phyloP scores from a whole-genome alignment of 2,329 filamentous ascomycete species.

The Nothomitra cinnamomea region DNA sequence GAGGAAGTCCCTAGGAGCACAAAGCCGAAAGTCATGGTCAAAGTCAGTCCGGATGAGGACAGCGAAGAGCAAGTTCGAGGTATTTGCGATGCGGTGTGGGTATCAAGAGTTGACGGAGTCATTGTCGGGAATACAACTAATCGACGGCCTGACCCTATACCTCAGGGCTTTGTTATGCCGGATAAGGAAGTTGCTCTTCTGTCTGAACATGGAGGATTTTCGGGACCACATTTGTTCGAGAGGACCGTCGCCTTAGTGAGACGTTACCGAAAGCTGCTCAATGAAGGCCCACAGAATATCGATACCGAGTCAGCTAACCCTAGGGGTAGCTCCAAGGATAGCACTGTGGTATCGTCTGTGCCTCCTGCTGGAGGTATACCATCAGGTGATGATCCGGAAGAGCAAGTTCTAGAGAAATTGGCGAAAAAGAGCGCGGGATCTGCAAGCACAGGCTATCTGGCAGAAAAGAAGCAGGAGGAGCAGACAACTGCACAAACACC shows the following conservation, averaged over 20 bases:
- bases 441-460: not conserved
- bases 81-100: slow-evolving; percentile 71
- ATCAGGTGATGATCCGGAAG: not conserved
- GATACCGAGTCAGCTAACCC: not conserved
- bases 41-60: slow-evolving; percentile 93
- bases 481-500: slow-evolving; percentile 17
- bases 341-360: no score
- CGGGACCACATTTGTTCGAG: slow-evolving; percentile 75
- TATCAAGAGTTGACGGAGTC: slow-evolving; percentile 77
- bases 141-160: slow-evolving; percentile 52
- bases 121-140: slow-evolving; percentile 98
- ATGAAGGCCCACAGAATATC: slow-evolving; percentile 24
- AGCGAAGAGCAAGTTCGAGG: slow-evolving; percentile 68
- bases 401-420: not conserved
- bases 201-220: slow-evolving; percentile 71
- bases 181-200: slow-evolving; percentile 49
- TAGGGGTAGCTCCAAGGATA: not conserved
- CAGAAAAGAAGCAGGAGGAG: slow-evolving; percentile 38
- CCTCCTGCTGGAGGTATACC: not conserved
- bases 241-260: slow-evolving; percentile 63
- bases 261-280: slow-evolving; percentile 46
- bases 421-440: not conserved
- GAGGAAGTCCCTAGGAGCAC: slow-evolving; percentile 48
- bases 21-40: slow-evolving; percentile 83
- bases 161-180: slow-evolving; percentile 47